Conservation (phyloP, 2,329 filamentous ascomycete species). For the Colletotrichum sp. region DNA sequence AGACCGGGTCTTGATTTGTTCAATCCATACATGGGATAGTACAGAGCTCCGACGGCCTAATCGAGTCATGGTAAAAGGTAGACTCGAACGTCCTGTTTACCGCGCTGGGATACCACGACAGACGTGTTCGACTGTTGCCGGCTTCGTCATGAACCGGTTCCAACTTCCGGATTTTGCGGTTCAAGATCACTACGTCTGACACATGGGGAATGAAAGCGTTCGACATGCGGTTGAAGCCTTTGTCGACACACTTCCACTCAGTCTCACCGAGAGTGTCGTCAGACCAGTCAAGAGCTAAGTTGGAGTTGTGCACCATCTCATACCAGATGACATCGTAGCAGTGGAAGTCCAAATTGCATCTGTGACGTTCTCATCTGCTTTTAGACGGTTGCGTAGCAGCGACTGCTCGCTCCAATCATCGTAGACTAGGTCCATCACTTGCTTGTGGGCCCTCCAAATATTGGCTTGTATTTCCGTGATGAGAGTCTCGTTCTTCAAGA, state of each 20-base stretch:
- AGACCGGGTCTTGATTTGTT: constrained; percentile 64
- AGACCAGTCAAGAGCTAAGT: constrained; percentile 33
- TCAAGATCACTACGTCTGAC: constrained; percentile 58
- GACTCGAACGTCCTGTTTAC: constrained; percentile 42
- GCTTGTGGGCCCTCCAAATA: constrained; percentile 45
- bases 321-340: constrained; percentile 37
- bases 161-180: constrained; percentile 60
- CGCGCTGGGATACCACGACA: constrained; percentile 56
- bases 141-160: constrained; percentile 39
- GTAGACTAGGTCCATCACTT: constrained; percentile 49
- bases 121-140: constrained; percentile 9
- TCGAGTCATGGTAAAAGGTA: constrained; percentile 63
- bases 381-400: constrained; percentile 46
- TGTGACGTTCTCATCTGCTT: constrained; percentile 55
- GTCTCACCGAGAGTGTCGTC: constrained; percentile 27
- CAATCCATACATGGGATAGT: constrained; percentile 66
- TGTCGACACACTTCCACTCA: constrained; percentile 24
- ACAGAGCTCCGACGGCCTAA: constrained; percentile 63
- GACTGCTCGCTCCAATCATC: constrained; percentile 60
- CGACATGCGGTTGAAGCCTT: constrained; percentile 57
- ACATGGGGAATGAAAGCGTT: constrained; percentile 66
- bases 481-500: background rate
- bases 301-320: constrained; percentile 36
- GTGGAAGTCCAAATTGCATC: constrained; percentile 36
- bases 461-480: constrained; percentile 39